Evolutionary conservation across 371 early-diverging fungal species (phyloP).

Genomic region (Mycotypha africana): DNA sequence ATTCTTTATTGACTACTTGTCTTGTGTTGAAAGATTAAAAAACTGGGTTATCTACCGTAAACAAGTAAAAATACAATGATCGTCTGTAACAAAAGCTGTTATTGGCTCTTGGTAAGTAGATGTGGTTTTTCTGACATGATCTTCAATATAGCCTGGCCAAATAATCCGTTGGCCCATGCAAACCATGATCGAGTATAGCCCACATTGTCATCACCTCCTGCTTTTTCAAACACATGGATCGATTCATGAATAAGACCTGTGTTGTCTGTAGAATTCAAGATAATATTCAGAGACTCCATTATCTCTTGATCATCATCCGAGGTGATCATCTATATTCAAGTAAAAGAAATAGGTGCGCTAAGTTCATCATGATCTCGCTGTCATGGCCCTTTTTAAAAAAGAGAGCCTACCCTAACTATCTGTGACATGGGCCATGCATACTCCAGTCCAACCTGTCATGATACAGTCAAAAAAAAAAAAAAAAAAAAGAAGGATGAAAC

Average conservation of each 20-base stretch:
- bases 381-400: background rate
- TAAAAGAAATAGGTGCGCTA: no score
- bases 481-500: background rate
- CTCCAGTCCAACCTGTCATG: slow-evolving; percentile 22
- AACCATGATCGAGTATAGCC: slow-evolving; percentile 45
- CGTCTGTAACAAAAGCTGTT: no score
- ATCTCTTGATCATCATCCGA: slow-evolving; percentile 31
- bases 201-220: slow-evolving; percentile 9
- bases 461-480: background rate
- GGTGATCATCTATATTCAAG: slow-evolving; percentile 31
- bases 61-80: no score
- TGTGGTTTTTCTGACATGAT: slow-evolving; percentile 30
- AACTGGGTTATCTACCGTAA: no score
- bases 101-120: background rate
- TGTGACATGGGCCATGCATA: slow-evolving; percentile 36
- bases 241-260: slow-evolving; percentile 47
- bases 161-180: slow-evolving; percentile 47
- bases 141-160: slow-evolving; percentile 43
- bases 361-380: background rate
- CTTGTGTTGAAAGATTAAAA: no score
- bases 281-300: slow-evolving; percentile 18
- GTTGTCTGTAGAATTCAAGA: slow-evolving; percentile 21
- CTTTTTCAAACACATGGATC: slow-evolving; percentile 15
- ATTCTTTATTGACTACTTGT: no score
- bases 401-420: slow-evolving; percentile 16